Base-by-base conservation (phyloP, 2,329 filamentous ascomycete genomes). In the Nakataea oryzae region DNA sequence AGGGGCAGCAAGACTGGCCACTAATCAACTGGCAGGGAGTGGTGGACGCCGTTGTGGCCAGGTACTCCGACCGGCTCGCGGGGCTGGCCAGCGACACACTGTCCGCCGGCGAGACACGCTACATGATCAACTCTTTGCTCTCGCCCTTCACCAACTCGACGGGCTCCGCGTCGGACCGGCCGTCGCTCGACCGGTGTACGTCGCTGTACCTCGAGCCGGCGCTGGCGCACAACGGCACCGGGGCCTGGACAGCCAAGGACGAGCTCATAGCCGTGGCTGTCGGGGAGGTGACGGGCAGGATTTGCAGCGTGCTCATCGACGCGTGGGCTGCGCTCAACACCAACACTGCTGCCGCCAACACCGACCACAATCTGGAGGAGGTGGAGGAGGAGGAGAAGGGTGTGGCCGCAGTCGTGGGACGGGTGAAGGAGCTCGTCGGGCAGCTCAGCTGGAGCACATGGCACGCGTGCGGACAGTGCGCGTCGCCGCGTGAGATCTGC, bases 11-110 rank as follows among this genome's bases (percentile, higher is more conserved):
- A 57, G 68, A 65, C 68, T 24, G 6, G 6, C 17, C 41, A 50
- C 21, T n/a, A 2, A 69, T 83, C 29, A 75, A 90, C 67, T 92
- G 89, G 89, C 89, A 91, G 69, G 79, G 74, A 0, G 75, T 88
- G 1, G 78, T 81, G 0, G 89, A 93, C 67, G 79, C 88, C 77
- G 75, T 92, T 4, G 77, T 90, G 4, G 70, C 76, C 5, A 80
- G 88, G 1, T 91, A 88, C 67, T 79, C 80, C 4, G 74, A 81
- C 34, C 76, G 84, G 28, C 72, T 92, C 30, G 66, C 66, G 3
- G 69, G 75, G 6, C 73, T 83, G 66, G 70, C 69, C 0, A 68
- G 72, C 30, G 59, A 30, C 27, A 24, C n/a, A 11, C 14, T 41
- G 13, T 30, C 41, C 0, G 65, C 72, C 3, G 63, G 66, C 9